Evolutionary conservation across 495 filamentous ascomycete genomes (phyloP), one percentile per base, ranked within the genome.

Genomic region (Annulohypoxylon maeteangense): DNA sequence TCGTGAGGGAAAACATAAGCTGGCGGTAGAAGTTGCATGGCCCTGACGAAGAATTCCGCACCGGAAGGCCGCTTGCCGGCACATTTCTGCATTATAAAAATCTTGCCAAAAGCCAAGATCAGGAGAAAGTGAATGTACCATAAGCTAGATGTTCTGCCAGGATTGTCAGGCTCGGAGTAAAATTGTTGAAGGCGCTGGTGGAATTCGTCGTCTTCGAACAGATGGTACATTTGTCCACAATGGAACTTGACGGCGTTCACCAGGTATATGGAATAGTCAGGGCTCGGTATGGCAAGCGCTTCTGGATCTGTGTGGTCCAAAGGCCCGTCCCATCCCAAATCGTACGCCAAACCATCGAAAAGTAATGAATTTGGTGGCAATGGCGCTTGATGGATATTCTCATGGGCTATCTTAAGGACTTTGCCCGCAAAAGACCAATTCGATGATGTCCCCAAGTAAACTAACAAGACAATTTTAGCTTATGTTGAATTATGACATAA

Each of bases 101-200:
- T 44, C 16, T 44, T 44, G 7, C 40, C 40, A 44, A 44, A 44
- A 8, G 40, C 40, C 16, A 44, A 20, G 6, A 44, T 44, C 3
- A 44, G 40, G n/a, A 44, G 40, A 44, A 44, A 44, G 40, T 44
- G 40, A 8, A 44, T 44, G 40, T 44, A 44, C 40, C 40, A 44
- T 20, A 44, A 12, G n/a, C 40, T 44, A 20, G 40, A 44, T 44
- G n/a, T 44, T 7, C 40, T 20, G 20, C n/a, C 12, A 1, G 40
- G 40, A 8, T 44, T 44, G 7, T 44, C 40, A 16, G 40, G 40
- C 40, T 44, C 40, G 5, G 40, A 44, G n/a, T 44, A 44, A 44
- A 44, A 44, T 44, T 44, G 40, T 20, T 44, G 40, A 44, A 44
- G 40, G n/a, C 14, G 40, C 3, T 44, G 40, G n/a, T 44, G 40